Evolutionary conservation across 345 rosid species (phyloP), one percentile per base, ranked within the genome.

Genomic region (Arabidopsis suecica): DNA sequence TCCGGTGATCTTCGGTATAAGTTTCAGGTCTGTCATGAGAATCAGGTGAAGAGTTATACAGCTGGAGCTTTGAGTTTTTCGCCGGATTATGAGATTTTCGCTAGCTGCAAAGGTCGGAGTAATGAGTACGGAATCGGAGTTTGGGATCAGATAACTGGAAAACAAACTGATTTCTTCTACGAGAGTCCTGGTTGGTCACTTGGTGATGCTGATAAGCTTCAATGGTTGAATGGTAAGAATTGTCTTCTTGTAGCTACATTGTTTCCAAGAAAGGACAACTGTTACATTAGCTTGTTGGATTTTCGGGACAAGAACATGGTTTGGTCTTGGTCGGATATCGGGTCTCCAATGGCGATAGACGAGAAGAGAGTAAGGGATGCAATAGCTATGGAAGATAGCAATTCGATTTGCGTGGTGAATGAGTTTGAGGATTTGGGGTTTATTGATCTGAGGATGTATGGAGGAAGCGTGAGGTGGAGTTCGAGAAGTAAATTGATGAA

Each of bases 41-140:
- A 85, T 78, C 89, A 84, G 16, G 76, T 72, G 49, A 95, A 95
- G 86, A 93, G 96, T 49, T 95, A 84, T 55, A 87, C 96, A 0
- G 99, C 94, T 3, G 98, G 99, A 13, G 97, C 99, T 18, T 72
- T 95, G 85, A 81, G 89, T 62, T 90, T 89, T 33, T 80, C 74
- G 45, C 78, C 83, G 9, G 97, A 89, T 80, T 74, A 78, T 25
- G 86, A 83, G 75, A 88, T 95, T 33, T 95, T 88, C 20, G 81
- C 93, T 4, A 90, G 97, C 36, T 95, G 99, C 16, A 92, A 86
- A 79, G 97, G 99, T 50, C 79, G 99, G 77, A 88, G 97, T 64
- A 90, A 92, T 61, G 99, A 95, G 83, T 89, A 92, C 20, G 99
- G 99, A 12, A 76, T 95, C 74, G 99, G 99, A 10, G 97, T 95